Percentiles rank a stretch among this genome's conserved stretches.
Conservation (phyloP, 768 basidiomycete species). For the Rhodotorula graminis region DNA sequence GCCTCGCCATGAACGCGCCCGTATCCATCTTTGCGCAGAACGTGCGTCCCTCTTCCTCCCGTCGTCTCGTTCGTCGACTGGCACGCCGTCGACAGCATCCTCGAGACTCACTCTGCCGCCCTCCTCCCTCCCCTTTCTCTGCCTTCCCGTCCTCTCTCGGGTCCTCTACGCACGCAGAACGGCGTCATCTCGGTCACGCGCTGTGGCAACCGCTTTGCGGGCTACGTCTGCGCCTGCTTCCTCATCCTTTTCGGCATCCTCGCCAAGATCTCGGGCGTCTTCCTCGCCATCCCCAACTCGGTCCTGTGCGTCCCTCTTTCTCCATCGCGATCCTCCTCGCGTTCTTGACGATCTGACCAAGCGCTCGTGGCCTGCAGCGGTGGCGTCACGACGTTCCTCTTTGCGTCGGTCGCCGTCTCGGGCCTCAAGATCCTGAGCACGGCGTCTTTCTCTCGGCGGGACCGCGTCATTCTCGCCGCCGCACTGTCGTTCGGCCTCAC, state of each 20-base stretch:
- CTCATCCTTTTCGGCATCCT: slow-evolving; percentile 1
- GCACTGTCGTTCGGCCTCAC: background rate
- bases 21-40: background rate
- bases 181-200: background rate
- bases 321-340: too few relatives aligned
- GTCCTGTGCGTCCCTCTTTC: background rate
- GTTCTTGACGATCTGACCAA: background rate
- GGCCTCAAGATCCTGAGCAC: background rate
- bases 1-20: background rate
- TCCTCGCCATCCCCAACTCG: background rate
- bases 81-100: too few relatives aligned
- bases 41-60: background rate
- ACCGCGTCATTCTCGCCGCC: background rate
- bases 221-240: background rate
- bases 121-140: too few relatives aligned
- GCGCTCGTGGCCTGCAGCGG: too few relatives aligned
- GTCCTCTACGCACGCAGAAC: background rate
- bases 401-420: background rate
- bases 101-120: too few relatives aligned
- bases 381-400: background rate
- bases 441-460: background rate
- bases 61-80: too few relatives aligned
- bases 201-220: background rate
- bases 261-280: slow-evolving; percentile 2
- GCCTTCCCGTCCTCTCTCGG: too few relatives aligned